Percentiles rank a stretch among this genome's conserved stretches.
Evolutionary conservation across 371 early-diverging fungal species (phyloP).

Genomic region (Conidiobolus incongruus): DNA sequence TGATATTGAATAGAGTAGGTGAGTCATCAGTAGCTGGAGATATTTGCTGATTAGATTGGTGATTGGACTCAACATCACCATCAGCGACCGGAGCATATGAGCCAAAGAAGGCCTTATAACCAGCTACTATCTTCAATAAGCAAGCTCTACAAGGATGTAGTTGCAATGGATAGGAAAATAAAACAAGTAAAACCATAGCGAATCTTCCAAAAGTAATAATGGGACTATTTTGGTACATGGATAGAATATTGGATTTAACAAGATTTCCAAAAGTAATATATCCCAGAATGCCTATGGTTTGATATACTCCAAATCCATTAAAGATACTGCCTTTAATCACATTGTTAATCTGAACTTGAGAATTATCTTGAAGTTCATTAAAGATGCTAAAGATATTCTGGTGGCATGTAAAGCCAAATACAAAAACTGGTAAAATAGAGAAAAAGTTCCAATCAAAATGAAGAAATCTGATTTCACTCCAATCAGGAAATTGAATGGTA

Average conservation of each 20-base stretch:
- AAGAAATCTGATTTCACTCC: slow-evolving; percentile 21
- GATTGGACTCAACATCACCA: neutral
- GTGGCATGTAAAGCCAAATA: slow-evolving; percentile 96
- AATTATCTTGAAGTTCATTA: slow-evolving; percentile 77
- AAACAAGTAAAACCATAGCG: slow-evolving; percentile 74
- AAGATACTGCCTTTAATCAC: slow-evolving; percentile 56
- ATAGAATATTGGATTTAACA: slow-evolving; percentile 76
- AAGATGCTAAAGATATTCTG: slow-evolving; percentile 88
- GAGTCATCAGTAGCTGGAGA: neutral
- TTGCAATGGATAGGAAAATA: slow-evolving; percentile 95
- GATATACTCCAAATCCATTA: slow-evolving; percentile 62
- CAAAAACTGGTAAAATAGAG: slow-evolving; percentile 81
- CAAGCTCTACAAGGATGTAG: slow-evolving; percentile 88
- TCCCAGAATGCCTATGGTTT: slow-evolving; percentile 74
- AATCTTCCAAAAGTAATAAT: slow-evolving; percentile 69
- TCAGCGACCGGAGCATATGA: slow-evolving; percentile 4
- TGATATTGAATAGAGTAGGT: slow-evolving; percentile 13
- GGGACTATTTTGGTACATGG: slow-evolving; percentile 45
- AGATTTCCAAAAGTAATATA: slow-evolving; percentile 86
- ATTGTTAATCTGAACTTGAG: slow-evolving; percentile 25
- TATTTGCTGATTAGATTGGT: neutral
- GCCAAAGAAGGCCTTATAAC: neutral
- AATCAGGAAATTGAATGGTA: slow-evolving; percentile 15
- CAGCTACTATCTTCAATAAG: slow-evolving; percentile 57
- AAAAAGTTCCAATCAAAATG: slow-evolving; percentile 43